Percentiles rank a stretch among this genome's conserved stretches.
Evolutionary conservation across 805 yeast genomes (phyloP).

Genomic region (Saccharomyces paradoxus): DNA sequence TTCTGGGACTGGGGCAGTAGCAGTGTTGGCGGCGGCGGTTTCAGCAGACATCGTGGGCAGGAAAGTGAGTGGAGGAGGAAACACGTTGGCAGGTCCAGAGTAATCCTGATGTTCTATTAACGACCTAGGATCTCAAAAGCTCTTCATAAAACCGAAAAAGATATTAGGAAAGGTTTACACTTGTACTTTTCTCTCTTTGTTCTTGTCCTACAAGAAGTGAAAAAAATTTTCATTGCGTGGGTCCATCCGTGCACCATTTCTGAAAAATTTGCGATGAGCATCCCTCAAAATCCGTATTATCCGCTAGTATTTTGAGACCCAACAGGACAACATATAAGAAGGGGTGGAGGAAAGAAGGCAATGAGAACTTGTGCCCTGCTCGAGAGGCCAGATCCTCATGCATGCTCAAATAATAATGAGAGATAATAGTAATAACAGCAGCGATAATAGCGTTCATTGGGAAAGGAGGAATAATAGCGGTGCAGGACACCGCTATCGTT

Average conservation of each 20-base stretch:
- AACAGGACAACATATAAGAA: neutral
- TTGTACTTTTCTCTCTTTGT: neutral
- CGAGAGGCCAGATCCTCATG: neutral
- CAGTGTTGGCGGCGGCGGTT: neutral
- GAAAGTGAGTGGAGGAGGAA: neutral
- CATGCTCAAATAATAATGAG: neutral
- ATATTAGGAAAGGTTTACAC: neutral
- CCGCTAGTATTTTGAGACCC: neutral
- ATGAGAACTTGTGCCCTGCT: neutral
- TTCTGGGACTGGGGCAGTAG: neutral
- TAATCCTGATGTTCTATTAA: neutral
- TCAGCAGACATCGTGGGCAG: slow-evolving; percentile 1
- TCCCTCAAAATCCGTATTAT: neutral
- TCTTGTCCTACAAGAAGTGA: neutral
- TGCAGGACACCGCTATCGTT: neutral
- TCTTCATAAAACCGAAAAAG: neutral
- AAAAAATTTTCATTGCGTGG: slow-evolving; percentile 2
- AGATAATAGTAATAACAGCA: neutral
- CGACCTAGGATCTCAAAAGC: neutral
- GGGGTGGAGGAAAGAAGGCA: neutral
- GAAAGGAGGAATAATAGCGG: neutral
- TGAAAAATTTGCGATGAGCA: neutral
- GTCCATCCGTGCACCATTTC: slow-evolving; percentile 1
- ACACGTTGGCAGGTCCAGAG: neutral
- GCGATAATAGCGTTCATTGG: neutral